phyloP scores from a whole-genome alignment of 2,329 filamentous ascomycete genomes.

The Tympanopsis confertula region DNA sequence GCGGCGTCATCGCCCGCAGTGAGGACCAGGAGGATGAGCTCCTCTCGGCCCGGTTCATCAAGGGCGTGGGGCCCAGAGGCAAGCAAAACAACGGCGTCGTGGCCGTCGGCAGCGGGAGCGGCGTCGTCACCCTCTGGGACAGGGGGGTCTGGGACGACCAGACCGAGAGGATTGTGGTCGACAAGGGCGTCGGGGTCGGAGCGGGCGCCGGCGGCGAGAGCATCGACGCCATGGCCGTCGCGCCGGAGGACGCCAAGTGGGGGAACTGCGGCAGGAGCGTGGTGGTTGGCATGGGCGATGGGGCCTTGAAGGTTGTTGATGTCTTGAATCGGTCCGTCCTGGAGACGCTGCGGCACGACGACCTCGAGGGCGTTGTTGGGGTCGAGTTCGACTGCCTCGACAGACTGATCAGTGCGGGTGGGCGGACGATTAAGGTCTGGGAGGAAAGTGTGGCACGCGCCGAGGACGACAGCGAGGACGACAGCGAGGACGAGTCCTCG shows the following conservation, averaged over 20 bases:
- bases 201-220: constrained; percentile 59
- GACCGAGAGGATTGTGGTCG: constrained; percentile 74
- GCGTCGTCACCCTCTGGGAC: constrained; percentile 87
- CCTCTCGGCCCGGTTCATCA: constrained; percentile 68
- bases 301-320: constrained; percentile 65
- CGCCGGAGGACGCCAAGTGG: constrained; percentile 59
- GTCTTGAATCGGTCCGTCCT: constrained; percentile 64
- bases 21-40: constrained; percentile 94
- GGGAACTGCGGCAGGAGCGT: constrained; percentile 55
- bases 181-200: constrained; percentile 38
- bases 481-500: constrained; percentile 32
- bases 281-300: constrained; percentile 72
- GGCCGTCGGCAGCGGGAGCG: constrained; percentile 64
- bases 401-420: constrained; percentile 81
- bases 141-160: constrained; percentile 91
- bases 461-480: constrained; percentile 28
- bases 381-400: constrained; percentile 76
- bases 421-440: constrained; percentile 82
- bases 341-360: constrained; percentile 61
- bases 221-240: constrained; percentile 62
- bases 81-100: constrained; percentile 62
- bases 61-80: constrained; percentile 58
- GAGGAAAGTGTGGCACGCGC: constrained; percentile 50
- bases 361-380: constrained; percentile 72
- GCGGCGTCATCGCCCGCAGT: constrained; percentile 75